These are phyloP conservation scores for Candida pseudoviswanathii DNA, from an alignment of 1,139 yeast species.

Conservation along the genomic window DNA sequence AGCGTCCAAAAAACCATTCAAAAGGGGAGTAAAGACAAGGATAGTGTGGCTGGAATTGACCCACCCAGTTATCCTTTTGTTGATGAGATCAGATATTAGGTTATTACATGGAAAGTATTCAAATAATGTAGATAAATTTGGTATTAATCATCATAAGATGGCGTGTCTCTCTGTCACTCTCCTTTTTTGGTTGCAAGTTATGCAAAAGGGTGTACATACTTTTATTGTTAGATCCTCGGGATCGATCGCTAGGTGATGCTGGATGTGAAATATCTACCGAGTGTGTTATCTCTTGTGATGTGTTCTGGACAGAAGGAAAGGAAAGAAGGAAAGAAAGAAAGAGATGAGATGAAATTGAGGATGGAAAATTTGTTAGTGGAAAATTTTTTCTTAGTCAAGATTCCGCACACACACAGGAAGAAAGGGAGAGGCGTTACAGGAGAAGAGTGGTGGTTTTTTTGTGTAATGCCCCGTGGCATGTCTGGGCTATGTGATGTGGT, in stretches of 20 bases:
- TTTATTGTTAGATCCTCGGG: neutral
- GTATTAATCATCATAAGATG: conserved; percentile 5
- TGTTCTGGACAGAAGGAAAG: neutral
- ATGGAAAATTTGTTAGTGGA: no score
- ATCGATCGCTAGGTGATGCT: no score
- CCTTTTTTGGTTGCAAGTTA: neutral
- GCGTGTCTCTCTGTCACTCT: no score
- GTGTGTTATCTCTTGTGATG: neutral
- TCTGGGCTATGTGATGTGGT: no score
- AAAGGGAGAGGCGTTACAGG: neutral
- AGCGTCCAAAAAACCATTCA: no score
- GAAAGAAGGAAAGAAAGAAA: neutral
- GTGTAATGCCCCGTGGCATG: no score
- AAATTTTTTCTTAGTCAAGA: no score
- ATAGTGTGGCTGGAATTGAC: neutral
- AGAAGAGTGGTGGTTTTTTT: no score
- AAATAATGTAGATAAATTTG: conserved; percentile 13
- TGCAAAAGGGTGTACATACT: neutral
- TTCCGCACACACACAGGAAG: neutral
- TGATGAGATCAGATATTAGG: neutral
- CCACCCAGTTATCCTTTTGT: neutral
- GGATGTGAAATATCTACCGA: no score
- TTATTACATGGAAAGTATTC: conserved; percentile 6
- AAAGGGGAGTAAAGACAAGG: neutral
- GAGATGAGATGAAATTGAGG: conserved; percentile 2